Base-by-base conservation (phyloP, 192 early-diverging fungal genomes). In the Radiomyces spectabilis region DNA sequence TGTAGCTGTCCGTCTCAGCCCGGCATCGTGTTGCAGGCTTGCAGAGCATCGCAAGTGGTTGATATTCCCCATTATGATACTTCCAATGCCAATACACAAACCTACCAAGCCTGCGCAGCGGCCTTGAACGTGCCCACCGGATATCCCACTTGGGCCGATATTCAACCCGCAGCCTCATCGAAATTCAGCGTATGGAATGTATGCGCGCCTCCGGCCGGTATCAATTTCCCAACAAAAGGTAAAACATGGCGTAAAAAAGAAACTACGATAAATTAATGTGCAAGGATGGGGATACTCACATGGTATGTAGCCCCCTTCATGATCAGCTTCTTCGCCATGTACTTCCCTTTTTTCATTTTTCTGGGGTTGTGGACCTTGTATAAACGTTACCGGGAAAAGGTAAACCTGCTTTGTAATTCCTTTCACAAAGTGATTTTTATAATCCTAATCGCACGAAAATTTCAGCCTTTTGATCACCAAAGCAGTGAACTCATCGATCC, bases 1-100 rank as follows among this genome's bases (percentile, higher is more conserved):
- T 80, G 78, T 55, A 55, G 65, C n/a, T 80, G 78, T 55, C 57
- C 57, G 18, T 56, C 43, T 57, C 63, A 45, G 44, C 63, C 32
- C 55, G 66, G 61, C 1, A 16, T 44, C 2, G 19, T 27, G 1
- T 53, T 74, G 26, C 31, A 59, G 2, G 57, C 69, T 3, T 80
- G 78, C 50, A 13, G 31, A 32, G 16, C 63, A 8, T 49, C 55
- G 1, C 51, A 58, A 2, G 57, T 59, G 16, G 70, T 74, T 2
- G 65, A 73, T 19, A 73, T 80, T 27, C 22, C 39, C 22, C 43
- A 69, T 24, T 80, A 71, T 48, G 52, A 72, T 38, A 61, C 72
- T 0, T 43, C 55, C 39, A 68, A 62, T 6, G 54, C 57, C 4
- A 34, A 71, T 1, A 25, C 35, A n/a, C 69, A 72, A 16, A 67